Evolutionary conservation across 306 rosid genomes (phyloP).

Genomic region (Vigna unguiculata): DNA sequence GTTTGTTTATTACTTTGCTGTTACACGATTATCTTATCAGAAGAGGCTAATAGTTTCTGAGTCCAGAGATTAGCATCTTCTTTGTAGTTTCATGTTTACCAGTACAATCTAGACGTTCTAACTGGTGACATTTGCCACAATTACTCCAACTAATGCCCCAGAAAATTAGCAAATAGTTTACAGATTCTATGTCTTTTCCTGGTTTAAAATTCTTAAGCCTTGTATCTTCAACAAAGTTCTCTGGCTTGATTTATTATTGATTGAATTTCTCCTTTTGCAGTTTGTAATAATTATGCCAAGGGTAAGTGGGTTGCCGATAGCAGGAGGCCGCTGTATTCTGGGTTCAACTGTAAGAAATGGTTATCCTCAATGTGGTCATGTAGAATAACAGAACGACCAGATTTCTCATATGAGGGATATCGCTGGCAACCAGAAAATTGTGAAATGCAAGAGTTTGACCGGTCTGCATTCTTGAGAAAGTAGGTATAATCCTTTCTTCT

Average conservation of each 20-base stretch:
- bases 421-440: conserved; percentile 88
- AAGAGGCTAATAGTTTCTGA: background rate
- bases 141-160: conserved; percentile 6
- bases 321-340: conserved; percentile 79
- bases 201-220: conserved; percentile 33
- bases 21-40: background rate
- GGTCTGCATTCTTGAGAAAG: conserved; percentile 75
- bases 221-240: conserved; percentile 30
- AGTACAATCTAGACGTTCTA: conserved; percentile 32
- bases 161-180: conserved; percentile 19
- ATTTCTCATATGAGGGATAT: conserved; percentile 85
- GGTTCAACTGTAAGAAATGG: conserved; percentile 83
- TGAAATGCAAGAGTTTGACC: conserved; percentile 73
- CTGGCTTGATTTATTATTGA: conserved; percentile 23
- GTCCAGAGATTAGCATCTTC: background rate
- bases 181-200: conserved; percentile 15
- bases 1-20: background rate
- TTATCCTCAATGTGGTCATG: conserved; percentile 93
- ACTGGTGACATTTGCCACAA: background rate
- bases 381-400: conserved; percentile 76
- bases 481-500: conserved; percentile 49
- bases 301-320: conserved; percentile 91
- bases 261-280: conserved; percentile 58
- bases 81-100: conserved; percentile 10
- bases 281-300: conserved; percentile 81